Evolutionary conservation across 768 basidiomycete species (phyloP), one percentile per base, ranked within the genome.

Genomic region (Lactifluus piperatus): DNA sequence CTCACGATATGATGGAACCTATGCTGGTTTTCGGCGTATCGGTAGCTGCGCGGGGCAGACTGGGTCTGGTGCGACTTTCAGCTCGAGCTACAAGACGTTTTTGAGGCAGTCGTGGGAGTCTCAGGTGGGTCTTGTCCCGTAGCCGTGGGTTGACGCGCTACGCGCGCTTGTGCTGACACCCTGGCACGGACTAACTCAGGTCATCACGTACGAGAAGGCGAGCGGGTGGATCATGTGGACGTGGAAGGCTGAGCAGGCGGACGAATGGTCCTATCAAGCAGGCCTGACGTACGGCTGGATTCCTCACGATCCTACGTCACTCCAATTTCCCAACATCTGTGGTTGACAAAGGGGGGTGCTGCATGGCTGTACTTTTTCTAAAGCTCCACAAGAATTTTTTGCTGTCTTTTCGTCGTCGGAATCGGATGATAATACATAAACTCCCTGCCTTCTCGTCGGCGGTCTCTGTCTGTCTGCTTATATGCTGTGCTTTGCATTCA

Each of bases 241-340:
- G 2, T 91, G 89, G 89, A 91, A 91, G 74, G 70, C 88, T 0
- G 90, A 92, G 70, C 72, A 73, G 57, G 84, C 89, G 3, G 89
- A 91, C 64, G 94, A 95, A 60, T 97, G 94, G 94, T 79, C 86
- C 0, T 95, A 95, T 74, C 79, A 88, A 65, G 84, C 87, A 44
- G 91, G 91, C 39, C 74, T 94, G 36, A 69, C 72, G 5, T 78
- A 84, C 58, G 92, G 92, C 27, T 94, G 89, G 90, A 94, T 95
- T 68, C 92, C 93, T 13, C 69, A 76, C 57, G 69, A 78, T 67
- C 80, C 82, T 2, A 76, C 78, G 8, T 46, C 77, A 43, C 68
- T 72, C 51, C 66, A 73, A 67, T 89, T 81, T 71, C 86, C 84
- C 8, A 78, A 73, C 63, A 86, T 86, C 58, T 94, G 87, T 62